phyloP scores from a whole-genome alignment of 1,139 yeast species.

The Petasospora rhodanensis region DNA sequence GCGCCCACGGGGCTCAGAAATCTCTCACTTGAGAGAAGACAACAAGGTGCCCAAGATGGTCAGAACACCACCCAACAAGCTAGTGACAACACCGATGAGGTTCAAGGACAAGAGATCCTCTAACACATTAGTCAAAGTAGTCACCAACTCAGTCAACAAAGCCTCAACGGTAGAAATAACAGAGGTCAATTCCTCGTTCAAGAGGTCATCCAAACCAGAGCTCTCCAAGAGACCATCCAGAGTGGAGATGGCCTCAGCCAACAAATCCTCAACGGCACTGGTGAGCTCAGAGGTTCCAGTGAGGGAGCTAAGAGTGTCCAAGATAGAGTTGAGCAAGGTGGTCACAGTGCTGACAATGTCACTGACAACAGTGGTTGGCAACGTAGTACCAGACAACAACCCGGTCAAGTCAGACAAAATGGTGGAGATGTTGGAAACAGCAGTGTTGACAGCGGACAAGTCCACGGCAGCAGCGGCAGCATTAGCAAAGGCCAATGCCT shows the following conservation, averaged over 20 bases:
- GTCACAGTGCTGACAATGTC: constrained; percentile 6
- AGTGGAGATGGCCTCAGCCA: constrained; percentile 7
- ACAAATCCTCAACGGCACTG: constrained; percentile 6
- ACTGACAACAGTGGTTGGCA: constrained; percentile 10
- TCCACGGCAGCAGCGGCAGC: constrained; percentile 11
- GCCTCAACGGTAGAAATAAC: constrained; percentile 5
- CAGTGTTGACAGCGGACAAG: constrained; percentile 1
- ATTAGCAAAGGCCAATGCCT: too few species aligned
- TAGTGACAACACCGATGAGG: constrained; percentile 15
- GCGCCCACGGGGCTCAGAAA: too few species aligned
- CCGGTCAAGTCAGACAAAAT: constrained; percentile 4
- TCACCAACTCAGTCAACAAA: constrained; percentile 7
- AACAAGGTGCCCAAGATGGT: constrained; percentile 9
- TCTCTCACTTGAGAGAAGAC: constrained; percentile 3
- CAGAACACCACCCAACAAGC: constrained; percentile 12
- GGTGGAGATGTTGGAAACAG: constrained; percentile 7
- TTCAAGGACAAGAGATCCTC: constrained; percentile 12
- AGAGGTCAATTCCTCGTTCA: constrained; percentile 3
- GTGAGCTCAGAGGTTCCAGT: constrained; percentile 10
- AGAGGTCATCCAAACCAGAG: constrained; percentile 11
- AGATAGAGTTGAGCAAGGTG: constrained; percentile 6
- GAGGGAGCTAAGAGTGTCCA: constrained; percentile 9
- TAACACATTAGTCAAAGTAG: constrained; percentile 6
- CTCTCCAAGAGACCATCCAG: constrained; percentile 10
- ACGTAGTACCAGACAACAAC: constrained; percentile 4